These are phyloP conservation scores for Fragaria ananassa DNA, from an alignment of 306 rosid genomes.

Conservation along the genomic window DNA sequence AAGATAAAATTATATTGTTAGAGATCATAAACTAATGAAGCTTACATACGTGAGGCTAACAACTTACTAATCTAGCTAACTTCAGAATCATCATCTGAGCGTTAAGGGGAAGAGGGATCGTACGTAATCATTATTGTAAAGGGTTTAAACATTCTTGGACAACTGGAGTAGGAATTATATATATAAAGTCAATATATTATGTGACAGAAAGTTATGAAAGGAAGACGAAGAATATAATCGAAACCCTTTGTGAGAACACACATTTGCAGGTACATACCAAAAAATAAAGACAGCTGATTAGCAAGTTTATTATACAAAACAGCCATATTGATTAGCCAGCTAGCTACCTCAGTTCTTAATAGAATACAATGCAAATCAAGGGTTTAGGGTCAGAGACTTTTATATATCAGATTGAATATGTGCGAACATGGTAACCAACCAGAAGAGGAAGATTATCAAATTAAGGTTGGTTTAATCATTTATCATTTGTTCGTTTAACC, in stretches of 20 bases:
- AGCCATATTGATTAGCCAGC: neutral
- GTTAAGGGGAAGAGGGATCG: neutral
- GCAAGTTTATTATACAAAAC: neutral
- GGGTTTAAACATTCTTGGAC: neutral
- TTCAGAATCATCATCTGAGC: neutral
- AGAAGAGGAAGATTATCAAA: slow-evolving; percentile 4
- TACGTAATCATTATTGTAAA: neutral
- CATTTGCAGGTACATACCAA: neutral
- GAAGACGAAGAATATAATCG: neutral
- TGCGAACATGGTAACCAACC: slow-evolving; percentile 2
- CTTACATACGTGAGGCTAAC: neutral
- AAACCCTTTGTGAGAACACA: neutral
- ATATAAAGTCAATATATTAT: slow-evolving; percentile 1
- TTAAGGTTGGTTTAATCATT: neutral
- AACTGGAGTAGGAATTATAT: neutral
- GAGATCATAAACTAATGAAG: neutral
- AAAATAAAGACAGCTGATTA: slow-evolving; percentile 18
- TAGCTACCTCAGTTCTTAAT: neutral
- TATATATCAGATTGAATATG: neutral
- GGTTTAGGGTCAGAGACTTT: neutral
- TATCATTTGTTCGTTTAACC: slow-evolving; percentile 7
- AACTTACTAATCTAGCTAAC: neutral
- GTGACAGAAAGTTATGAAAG: slow-evolving; percentile 2
- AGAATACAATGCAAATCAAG: neutral
- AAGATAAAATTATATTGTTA: neutral